Conservation (phyloP, 192 early-diverging fungal genomes). For the Coemansia sp. region DNA sequence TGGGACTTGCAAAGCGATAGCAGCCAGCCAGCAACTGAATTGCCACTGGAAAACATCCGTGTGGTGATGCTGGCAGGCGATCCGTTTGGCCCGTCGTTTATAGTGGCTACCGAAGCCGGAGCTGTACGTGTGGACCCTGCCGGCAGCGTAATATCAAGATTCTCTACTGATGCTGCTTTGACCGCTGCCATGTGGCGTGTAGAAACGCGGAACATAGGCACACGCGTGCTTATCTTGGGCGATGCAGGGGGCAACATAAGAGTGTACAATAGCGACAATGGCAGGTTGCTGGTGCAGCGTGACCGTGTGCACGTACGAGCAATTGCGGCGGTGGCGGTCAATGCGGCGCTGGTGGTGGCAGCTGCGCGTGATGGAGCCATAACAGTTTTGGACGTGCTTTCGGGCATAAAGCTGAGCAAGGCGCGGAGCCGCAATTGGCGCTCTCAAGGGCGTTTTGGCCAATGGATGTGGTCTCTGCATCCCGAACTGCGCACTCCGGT, state of each 20-base stretch:
- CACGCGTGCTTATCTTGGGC: constrained; percentile 31
- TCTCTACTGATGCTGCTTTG: constrained; percentile 8
- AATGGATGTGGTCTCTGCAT: constrained; percentile 36
- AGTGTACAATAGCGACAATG: constrained; percentile 23
- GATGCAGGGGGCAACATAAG: constrained; percentile 31
- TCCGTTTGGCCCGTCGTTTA: constrained; percentile 19
- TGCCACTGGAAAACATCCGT: not conserved
- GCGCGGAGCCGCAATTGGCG: constrained; percentile 26
- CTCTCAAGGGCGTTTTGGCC: constrained; percentile 8
- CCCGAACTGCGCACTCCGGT: constrained; percentile 14
- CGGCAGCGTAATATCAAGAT: constrained; percentile 4
- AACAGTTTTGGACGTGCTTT: constrained; percentile 21
- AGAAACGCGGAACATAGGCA: constrained; percentile 1
- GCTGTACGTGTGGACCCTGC: constrained; percentile 23
- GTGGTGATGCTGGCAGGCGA: constrained; percentile 38
- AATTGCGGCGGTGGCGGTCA: constrained; percentile 20
- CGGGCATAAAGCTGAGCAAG: constrained; percentile 8
- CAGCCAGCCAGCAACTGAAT: too few relatives aligned
- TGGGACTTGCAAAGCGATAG: constrained; percentile 20
- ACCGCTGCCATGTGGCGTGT: constrained; percentile 17
- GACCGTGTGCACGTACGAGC: constrained; percentile 26
- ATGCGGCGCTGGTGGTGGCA: constrained; percentile 23
- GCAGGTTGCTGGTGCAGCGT: not conserved
- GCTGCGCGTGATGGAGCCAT: constrained; percentile 39
- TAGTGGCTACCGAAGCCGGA: constrained; percentile 18